These are phyloP conservation scores for Heimioporus retisporus DNA, from an alignment of 1,284 basidiomycete species.

Conservation along the genomic window DNA sequence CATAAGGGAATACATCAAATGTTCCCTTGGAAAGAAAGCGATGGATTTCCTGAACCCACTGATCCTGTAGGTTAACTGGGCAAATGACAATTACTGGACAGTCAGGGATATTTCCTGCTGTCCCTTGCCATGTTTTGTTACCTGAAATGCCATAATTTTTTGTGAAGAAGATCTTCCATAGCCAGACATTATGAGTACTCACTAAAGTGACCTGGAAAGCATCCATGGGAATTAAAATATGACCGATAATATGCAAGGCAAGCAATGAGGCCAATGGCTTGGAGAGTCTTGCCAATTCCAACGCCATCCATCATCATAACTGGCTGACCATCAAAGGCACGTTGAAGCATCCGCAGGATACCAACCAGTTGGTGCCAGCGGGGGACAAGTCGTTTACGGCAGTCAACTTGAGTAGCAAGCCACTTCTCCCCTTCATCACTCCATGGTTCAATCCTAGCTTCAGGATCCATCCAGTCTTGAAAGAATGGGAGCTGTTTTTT, in stretches of 20 bases:
- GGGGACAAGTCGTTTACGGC: neutral
- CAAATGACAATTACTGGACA: neutral
- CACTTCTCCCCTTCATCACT: conserved; percentile 10
- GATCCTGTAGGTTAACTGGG: neutral
- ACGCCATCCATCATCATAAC: conserved; percentile 20
- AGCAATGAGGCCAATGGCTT: conserved; percentile 11
- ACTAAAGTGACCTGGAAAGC: neutral
- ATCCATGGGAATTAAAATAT: neutral
- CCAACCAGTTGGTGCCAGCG: conserved; percentile 21
- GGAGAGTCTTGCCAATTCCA: conserved; percentile 17
- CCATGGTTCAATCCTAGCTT: conserved; percentile 13
- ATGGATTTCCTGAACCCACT: neutral
- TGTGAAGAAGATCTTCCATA: too few relatives aligned
- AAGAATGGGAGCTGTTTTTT: conserved; percentile 11
- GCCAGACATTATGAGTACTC: neutral
- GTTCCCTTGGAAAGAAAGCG: neutral
- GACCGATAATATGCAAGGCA: neutral
- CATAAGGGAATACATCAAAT: neutral
- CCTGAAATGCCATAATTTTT: too few relatives aligned
- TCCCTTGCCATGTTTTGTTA: neutral
- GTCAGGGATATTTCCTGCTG: neutral
- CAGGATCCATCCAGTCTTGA: conserved; percentile 16
- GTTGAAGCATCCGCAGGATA: conserved; percentile 13
- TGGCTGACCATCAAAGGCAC: conserved; percentile 7
- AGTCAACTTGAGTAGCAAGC: neutral